Evolutionary conservation across 192 early-diverging fungal species (phyloP).

Genomic region (Cladochytrium replicatum): DNA sequence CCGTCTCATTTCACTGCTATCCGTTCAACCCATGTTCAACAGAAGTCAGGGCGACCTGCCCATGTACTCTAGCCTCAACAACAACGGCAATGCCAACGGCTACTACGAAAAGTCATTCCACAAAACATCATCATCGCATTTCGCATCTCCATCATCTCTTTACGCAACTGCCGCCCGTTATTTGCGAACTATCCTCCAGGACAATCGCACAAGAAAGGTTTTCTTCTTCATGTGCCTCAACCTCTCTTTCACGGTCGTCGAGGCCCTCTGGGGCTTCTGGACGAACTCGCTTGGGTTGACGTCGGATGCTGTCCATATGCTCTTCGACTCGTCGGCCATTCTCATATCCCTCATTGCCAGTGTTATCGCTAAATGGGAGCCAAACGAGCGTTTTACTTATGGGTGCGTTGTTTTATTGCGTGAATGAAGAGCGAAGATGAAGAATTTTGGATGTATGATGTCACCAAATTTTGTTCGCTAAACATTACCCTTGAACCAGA

Average conservation of each 20-base stretch:
- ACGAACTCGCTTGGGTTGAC: conserved; percentile 70
- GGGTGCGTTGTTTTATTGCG: conserved; percentile 34
- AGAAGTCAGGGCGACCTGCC: no score
- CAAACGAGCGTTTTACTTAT: conserved; percentile 68
- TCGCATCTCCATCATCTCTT: conserved; percentile 1
- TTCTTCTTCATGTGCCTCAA: conserved; percentile 91
- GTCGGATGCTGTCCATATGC: conserved; percentile 96
- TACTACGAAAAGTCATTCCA: no score
- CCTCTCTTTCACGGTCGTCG: conserved; percentile 84
- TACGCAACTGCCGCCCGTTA: conserved; percentile 20
- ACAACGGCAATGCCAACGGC: no score
- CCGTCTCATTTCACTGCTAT: no score
- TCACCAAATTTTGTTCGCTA: background rate
- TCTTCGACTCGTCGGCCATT: conserved; percentile 91
- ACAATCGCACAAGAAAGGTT: conserved; percentile 78
- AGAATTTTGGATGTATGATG: background rate
- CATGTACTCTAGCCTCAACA: no score
- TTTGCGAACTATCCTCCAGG: conserved; percentile 43
- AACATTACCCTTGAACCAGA: conserved; percentile 25
- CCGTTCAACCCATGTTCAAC: no score
- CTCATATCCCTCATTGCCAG: conserved; percentile 78
- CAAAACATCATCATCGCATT: no score
- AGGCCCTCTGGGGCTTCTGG: conserved; percentile 48
- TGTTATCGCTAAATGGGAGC: conserved; percentile 84
- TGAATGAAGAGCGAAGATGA: background rate